phyloP scores from a whole-genome alignment of 2,329 filamentous ascomycete species.

The Xylariaceae sp. region DNA sequence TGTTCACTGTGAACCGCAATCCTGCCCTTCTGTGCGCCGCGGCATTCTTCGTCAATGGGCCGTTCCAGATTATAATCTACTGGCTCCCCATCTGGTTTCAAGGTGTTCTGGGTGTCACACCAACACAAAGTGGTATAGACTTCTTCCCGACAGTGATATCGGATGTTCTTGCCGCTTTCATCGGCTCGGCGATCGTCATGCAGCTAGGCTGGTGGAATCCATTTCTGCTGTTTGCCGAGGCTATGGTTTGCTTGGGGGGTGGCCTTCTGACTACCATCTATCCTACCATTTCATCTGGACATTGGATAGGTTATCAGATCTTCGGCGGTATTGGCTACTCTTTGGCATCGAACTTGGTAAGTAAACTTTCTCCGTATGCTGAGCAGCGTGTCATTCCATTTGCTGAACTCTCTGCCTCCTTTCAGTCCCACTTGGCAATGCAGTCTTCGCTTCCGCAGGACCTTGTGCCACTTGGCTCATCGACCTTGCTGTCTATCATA shows the following conservation, averaged over 20 bases:
- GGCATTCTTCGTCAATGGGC: constrained; percentile 13
- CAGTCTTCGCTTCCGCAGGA: constrained; percentile 13
- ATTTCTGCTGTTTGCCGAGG: constrained; percentile 9
- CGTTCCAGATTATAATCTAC: constrained; percentile 11
- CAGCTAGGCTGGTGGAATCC: constrained; percentile 11
- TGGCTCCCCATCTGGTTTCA: constrained; percentile 17
- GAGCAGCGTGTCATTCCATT: neutral
- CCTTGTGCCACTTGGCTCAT: constrained; percentile 12
- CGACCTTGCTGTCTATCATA: constrained; percentile 9
- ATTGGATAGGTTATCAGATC: constrained; percentile 15
- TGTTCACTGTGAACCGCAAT: constrained; percentile 10
- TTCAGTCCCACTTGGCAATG: constrained; percentile 12
- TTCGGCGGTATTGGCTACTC: constrained; percentile 14
- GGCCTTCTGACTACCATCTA: constrained; percentile 11
- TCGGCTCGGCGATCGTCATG: constrained; percentile 7
- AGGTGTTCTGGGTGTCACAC: constrained; percentile 2
- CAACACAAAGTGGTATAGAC: constrained; percentile 6
- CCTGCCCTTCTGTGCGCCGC: constrained; percentile 1
- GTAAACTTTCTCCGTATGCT: neutral
- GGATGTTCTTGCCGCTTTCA: constrained; percentile 8
- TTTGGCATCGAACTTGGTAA: constrained; percentile 4
- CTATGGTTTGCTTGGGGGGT: constrained; percentile 7
- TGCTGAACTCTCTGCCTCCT: neutral
- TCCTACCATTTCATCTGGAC: constrained; percentile 4
- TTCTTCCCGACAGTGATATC: constrained; percentile 13